phyloP scores from a whole-genome alignment of 768 basidiomycete genomes.

The Kwoniella sp. region DNA sequence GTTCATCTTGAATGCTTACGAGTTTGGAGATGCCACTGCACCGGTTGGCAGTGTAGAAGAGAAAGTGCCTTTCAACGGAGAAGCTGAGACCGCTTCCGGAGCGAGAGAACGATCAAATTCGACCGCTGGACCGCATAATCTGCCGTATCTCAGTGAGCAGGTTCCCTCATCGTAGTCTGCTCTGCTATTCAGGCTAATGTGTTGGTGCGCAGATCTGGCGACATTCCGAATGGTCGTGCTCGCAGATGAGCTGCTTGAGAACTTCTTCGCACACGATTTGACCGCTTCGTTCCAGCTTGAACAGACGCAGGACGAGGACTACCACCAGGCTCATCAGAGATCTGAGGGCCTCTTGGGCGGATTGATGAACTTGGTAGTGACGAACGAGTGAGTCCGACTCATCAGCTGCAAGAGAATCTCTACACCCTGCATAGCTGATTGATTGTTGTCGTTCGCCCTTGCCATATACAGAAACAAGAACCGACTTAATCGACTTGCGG shows the following conservation, averaged over 20 bases:
- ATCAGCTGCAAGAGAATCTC: background rate
- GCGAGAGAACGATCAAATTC: slow-evolving; percentile 58
- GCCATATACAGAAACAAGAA: slow-evolving; percentile 76
- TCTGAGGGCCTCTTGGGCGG: slow-evolving; percentile 65
- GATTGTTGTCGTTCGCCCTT: no score
- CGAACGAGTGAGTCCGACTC: slow-evolving; percentile 63
- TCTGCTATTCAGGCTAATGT: slow-evolving; percentile 14
- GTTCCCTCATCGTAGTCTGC: background rate
- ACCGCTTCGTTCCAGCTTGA: slow-evolving; percentile 83
- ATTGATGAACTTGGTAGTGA: slow-evolving; percentile 84
- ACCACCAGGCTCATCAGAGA: slow-evolving; percentile 51
- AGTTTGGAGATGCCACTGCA: slow-evolving; percentile 80
- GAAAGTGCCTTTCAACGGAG: slow-evolving; percentile 41
- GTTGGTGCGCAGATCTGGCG: slow-evolving; percentile 58
- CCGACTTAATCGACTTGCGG: slow-evolving; percentile 88
- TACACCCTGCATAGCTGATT: slow-evolving; percentile 21
- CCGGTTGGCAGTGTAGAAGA: slow-evolving; percentile 42
- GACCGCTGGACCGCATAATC: slow-evolving; percentile 63
- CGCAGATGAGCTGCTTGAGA: slow-evolving; percentile 92
- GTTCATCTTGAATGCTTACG: slow-evolving; percentile 97
- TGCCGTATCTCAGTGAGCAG: slow-evolving; percentile 85
- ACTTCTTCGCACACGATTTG: slow-evolving; percentile 93
- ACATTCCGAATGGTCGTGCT: slow-evolving; percentile 96
- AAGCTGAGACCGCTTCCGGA: slow-evolving; percentile 51
- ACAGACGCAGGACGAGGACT: slow-evolving; percentile 60